Evolutionary conservation across 257 asterid species (phyloP).

Genomic region (Fraxinus americana): DNA sequence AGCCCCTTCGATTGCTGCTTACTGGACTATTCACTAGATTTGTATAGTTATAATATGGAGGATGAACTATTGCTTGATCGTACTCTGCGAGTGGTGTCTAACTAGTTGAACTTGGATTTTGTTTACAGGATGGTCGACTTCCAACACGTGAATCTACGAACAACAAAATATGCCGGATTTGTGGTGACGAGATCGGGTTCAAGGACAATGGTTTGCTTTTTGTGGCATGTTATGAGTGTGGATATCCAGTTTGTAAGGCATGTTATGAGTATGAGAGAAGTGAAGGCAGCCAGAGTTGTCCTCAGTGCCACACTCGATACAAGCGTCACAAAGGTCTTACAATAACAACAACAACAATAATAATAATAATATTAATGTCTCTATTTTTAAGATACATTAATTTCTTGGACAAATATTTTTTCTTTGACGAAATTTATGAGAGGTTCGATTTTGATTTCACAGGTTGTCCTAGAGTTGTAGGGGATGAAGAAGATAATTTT

Average conservation of each 20-base stretch:
- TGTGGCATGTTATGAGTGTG: conserved; percentile 67
- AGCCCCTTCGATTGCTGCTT: too few relatives aligned
- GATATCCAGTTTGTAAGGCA: conserved; percentile 72
- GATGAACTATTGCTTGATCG: background rate
- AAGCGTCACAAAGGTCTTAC: conserved; percentile 65
- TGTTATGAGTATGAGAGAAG: conserved; percentile 78
- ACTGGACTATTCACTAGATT: background rate
- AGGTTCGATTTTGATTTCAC: background rate
- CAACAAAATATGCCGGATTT: conserved; percentile 54
- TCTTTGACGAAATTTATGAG: background rate
- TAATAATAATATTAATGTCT: background rate
- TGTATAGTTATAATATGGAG: background rate
- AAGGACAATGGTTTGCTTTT: conserved; percentile 53
- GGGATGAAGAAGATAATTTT: conserved; percentile 63
- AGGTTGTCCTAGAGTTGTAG: conserved; percentile 70
- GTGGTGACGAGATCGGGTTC: conserved; percentile 65
- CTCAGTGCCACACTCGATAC: conserved; percentile 73
- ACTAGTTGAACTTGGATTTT: background rate
- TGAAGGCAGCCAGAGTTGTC: conserved; percentile 72
- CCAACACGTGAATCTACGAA: conserved; percentile 20
- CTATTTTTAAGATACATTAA: background rate
- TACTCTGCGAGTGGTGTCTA: background rate
- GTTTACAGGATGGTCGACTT: conserved; percentile 24
- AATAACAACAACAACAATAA: background rate
- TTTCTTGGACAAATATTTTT: background rate